phyloP scores from a whole-genome alignment of 805 yeast genomes.

The Saccharomycopsis fermentans region DNA sequence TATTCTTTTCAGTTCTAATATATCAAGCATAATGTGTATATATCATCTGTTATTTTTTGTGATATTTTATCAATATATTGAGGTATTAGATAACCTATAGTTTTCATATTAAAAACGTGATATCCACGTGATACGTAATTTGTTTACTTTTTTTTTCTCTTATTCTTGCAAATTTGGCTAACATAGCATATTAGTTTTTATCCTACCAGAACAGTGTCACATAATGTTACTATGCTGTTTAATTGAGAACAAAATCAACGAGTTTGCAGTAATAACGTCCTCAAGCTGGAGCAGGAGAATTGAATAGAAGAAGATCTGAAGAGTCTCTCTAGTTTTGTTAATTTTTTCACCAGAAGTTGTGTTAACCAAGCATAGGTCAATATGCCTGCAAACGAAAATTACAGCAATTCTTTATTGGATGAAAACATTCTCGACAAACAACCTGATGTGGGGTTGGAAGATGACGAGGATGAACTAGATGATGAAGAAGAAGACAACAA shows the following conservation, averaged over 20 bases:
- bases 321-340: no score
- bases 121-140: neutral
- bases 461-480: conserved; percentile 34
- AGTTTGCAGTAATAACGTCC: no score
- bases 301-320: no score
- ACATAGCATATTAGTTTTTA: no score
- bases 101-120: neutral
- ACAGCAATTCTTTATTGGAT: conserved; percentile 15
- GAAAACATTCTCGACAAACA: conserved; percentile 16
- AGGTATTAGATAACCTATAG: neutral
- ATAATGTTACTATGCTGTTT: no score
- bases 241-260: no score
- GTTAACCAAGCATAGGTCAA: neutral
- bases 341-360: neutral
- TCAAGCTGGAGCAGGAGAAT: no score
- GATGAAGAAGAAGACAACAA: conserved; percentile 36
- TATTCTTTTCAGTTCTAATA: no score
- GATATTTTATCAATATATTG: neutral
- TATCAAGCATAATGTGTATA: neutral
- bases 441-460: conserved; percentile 34
- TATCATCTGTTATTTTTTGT: no score
- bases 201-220: no score
- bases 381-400: conserved; percentile 2
- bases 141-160: neutral
- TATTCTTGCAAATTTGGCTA: no score